Evolutionary conservation across 2,329 filamentous ascomycete species (phyloP), one percentile per base, ranked within the genome.

Genomic region (Penicillium sp.): DNA sequence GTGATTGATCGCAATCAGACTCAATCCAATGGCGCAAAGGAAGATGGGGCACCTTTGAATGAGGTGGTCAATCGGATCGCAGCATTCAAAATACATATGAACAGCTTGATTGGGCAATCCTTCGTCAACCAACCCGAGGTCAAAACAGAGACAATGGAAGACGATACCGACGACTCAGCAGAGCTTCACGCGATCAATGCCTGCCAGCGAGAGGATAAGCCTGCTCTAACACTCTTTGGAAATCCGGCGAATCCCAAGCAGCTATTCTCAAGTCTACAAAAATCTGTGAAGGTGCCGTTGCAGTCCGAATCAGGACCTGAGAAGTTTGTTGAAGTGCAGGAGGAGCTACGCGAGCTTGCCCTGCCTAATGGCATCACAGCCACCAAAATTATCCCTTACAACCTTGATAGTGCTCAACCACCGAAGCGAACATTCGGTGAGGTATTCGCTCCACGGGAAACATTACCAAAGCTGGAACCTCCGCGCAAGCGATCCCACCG

Each of bases 191-290:
- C 60, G 70, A 16, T 57, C 62, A 63, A 65, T n/a, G 74, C 77
- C 48, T 77, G 76, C 39, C 73, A 74, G 46, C 68, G 78, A 62
- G 72, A 82, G 61, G 74, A 82, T 53, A 81, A 79, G 59, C 77
- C 85, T 16, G 87, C 93, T 6, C 78, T 97, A 56, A 93, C 90
- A 1, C 78, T 96, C 1, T 87, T 86, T 63, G 91, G 90, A 53
- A 89, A 86, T 63, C 89, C 89, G 39, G 85, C 87, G 2, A 85
- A 86, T 44, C 82, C 89, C 35, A 88, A 86, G 64, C 89, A 93
- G 58, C 79, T 97, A 4, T 97, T 94, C 71, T 96, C 93, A 4
- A 96, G 92, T 72, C 78, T 96, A 48, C 89, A 89, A 61, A 80
- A 83, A 53, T 71, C 73, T 2, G 63, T 69, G 43, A 69, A 69